These are phyloP conservation scores for Pseudogymnoascus sp. DNA, from an alignment of 2,329 filamentous ascomycete species.

Conservation along the genomic window DNA sequence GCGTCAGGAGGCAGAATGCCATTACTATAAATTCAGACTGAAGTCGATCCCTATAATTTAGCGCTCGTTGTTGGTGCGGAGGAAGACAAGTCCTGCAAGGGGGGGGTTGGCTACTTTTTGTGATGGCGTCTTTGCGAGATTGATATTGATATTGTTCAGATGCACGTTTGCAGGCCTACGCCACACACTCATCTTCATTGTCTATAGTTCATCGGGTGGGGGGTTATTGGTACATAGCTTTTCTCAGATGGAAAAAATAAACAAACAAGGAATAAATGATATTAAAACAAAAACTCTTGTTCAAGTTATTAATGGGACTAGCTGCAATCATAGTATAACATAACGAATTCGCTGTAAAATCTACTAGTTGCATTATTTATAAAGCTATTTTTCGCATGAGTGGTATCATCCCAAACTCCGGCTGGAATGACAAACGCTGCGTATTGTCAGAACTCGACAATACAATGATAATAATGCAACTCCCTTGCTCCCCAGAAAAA, in stretches of 20 bases:
- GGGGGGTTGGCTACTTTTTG: not conserved
- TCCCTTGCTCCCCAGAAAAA: not conserved
- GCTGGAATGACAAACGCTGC: not conserved
- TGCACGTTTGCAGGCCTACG: not conserved
- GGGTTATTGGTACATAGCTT: not conserved
- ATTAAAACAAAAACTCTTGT: not conserved
- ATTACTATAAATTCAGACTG: not conserved
- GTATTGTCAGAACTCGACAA: not conserved
- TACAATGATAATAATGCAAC: not conserved
- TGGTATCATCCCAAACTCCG: not conserved
- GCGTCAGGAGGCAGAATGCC: not conserved
- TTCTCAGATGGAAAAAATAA: not conserved
- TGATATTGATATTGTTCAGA: not conserved
- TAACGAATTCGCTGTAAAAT: not conserved
- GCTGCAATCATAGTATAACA: not conserved
- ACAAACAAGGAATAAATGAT: not conserved
- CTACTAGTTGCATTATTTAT: not conserved
- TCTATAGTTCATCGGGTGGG: not conserved
- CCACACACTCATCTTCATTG: conserved; percentile 3
- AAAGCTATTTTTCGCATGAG: not conserved
- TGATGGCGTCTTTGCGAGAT: not conserved
- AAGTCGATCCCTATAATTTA: conserved; percentile 1
- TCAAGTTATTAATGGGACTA: not conserved
- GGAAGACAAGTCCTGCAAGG: not conserved
- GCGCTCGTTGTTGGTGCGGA: not conserved